Evolutionary conservation across 495 filamentous ascomycete genomes (phyloP).

Genomic region (Penicillium fimorum): DNA sequence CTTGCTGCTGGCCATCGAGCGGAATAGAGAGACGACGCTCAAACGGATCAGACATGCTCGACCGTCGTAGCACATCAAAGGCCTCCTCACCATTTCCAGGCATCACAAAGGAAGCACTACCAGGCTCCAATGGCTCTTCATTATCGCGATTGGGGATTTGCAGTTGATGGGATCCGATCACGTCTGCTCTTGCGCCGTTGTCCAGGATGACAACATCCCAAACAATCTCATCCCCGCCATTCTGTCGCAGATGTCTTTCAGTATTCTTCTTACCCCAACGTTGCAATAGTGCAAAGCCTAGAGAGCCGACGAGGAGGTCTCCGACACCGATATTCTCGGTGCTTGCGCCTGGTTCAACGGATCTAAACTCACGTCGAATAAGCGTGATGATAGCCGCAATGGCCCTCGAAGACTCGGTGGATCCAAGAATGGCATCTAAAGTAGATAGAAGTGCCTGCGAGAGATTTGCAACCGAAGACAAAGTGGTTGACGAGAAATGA

Average conservation of each 20-base stretch:
- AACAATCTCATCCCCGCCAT: slow-evolving; percentile 59
- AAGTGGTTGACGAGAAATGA: slow-evolving; percentile 61
- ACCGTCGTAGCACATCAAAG: slow-evolving; percentile 47
- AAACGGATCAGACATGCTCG: slow-evolving; percentile 24
- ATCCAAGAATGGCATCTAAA: slow-evolving; percentile 72
- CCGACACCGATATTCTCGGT: slow-evolving; percentile 63
- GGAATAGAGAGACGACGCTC: slow-evolving; percentile 31
- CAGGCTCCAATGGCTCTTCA: slow-evolving; percentile 19
- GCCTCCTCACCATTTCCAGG: slow-evolving; percentile 40
- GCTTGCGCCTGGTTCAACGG: slow-evolving; percentile 54
- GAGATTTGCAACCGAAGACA: slow-evolving; percentile 59
- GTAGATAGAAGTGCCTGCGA: slow-evolving; percentile 64
- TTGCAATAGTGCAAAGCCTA: slow-evolving; percentile 71
- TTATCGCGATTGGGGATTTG: slow-evolving; percentile 23
- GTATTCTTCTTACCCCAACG: slow-evolving; percentile 61
- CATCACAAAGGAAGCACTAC: slow-evolving; percentile 40
- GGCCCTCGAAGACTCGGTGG: slow-evolving; percentile 76
- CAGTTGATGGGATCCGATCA: slow-evolving; percentile 45
- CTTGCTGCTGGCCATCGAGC: slow-evolving; percentile 32
- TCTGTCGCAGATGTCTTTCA: slow-evolving; percentile 52
- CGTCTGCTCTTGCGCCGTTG: slow-evolving; percentile 59
- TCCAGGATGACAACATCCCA: slow-evolving; percentile 81
- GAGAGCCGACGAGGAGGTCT: slow-evolving; percentile 64
- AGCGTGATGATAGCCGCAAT: slow-evolving; percentile 75
- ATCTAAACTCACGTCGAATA: slow-evolving; percentile 68